phyloP scores from a whole-genome alignment of 2,329 filamentous ascomycete genomes.

The Aureobasidium pullulans region DNA sequence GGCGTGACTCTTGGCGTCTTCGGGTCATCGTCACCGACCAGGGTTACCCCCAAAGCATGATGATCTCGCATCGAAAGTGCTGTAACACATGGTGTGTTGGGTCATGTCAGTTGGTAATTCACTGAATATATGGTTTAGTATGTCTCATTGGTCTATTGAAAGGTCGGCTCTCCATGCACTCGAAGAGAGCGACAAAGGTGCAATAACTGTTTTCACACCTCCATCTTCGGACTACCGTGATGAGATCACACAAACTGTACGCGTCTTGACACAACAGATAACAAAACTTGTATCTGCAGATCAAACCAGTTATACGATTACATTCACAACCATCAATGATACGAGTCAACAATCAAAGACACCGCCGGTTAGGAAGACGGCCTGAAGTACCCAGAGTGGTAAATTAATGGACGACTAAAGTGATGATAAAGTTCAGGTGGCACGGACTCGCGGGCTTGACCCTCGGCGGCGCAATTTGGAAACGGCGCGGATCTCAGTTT shows the following conservation, averaged over 20 bases:
- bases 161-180: too few species aligned
- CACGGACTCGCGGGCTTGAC: not conserved
- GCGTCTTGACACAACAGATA: too few species aligned
- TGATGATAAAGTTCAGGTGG: not conserved
- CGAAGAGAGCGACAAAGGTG: too few species aligned
- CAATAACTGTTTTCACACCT: too few species aligned
- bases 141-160: too few species aligned
- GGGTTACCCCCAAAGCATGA: not conserved
- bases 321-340: too few species aligned
- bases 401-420: not conserved
- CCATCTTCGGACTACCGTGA: too few species aligned
- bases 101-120: not conserved
- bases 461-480: constrained; percentile 2
- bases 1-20: not conserved
- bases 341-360: too few species aligned
- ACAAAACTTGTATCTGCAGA: too few species aligned
- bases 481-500: constrained; percentile 5
- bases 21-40: not conserved
- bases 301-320: too few species aligned
- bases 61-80: not conserved
- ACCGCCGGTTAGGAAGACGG: too few species aligned
- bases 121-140: not conserved
- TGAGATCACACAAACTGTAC: too few species aligned
- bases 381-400: not conserved
- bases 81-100: not conserved